Conservation (phyloP, 306 rosid species). For the Corylus americana region DNA sequence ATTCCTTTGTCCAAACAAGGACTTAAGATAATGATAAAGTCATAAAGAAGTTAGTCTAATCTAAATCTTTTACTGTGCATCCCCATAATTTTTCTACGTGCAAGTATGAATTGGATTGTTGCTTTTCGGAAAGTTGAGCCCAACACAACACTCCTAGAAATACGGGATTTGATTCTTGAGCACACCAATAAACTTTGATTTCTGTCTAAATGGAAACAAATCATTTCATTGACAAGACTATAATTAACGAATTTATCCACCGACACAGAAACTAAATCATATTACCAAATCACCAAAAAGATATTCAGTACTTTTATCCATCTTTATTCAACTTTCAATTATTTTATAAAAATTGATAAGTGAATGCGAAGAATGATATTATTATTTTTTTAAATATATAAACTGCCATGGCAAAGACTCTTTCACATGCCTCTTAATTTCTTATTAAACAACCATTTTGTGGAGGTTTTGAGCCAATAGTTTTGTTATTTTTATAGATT, state of each 20-base stretch:
- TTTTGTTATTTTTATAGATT: neutral
- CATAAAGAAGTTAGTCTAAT: neutral
- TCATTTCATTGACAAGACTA: too few relatives aligned
- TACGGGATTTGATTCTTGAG: neutral
- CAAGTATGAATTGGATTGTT: neutral
- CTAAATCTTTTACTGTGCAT: neutral
- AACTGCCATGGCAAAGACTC: neutral
- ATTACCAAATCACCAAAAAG: too few relatives aligned
- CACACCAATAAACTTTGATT: neutral
- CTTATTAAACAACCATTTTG: neutral
- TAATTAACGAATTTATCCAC: too few relatives aligned
- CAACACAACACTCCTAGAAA: neutral
- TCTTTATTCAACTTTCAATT: too few relatives aligned
- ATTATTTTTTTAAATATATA: too few relatives aligned
- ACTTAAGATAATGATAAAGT: neutral
- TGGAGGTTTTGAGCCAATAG: neutral
- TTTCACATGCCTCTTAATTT: too few relatives aligned
- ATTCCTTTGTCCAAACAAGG: neutral
- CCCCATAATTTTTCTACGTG: too few relatives aligned
- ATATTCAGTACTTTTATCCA: too few relatives aligned
- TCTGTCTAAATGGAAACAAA: too few relatives aligned
- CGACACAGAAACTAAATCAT: too few relatives aligned
- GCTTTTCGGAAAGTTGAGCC: neutral
- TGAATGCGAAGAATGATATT: too few relatives aligned
- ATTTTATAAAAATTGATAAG: too few relatives aligned